phyloP scores from a whole-genome alignment of 306 rosid species.

The Inga oerstediana region DNA sequence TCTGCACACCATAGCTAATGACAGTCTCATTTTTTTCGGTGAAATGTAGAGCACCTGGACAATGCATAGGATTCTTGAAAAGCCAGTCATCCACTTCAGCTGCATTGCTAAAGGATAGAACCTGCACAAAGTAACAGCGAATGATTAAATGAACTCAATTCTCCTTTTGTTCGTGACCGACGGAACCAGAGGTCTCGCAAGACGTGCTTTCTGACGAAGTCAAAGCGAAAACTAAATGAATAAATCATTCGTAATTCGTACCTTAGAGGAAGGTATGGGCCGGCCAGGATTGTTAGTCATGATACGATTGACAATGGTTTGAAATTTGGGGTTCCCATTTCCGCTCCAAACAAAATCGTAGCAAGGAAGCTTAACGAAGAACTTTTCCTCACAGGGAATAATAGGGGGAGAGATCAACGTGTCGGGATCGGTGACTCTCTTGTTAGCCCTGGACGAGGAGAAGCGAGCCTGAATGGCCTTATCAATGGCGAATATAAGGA shows the following conservation, averaged over 20 bases:
- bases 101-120: constrained; percentile 49
- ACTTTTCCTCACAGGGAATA: constrained; percentile 73
- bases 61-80: constrained; percentile 57
- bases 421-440: constrained; percentile 47
- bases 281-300: constrained; percentile 77
- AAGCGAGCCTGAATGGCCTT: constrained; percentile 50
- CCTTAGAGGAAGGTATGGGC: constrained; percentile 55
- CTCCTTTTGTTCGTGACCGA: background rate
- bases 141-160: background rate
- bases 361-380: constrained; percentile 59
- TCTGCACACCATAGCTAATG: constrained; percentile 83
- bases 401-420: constrained; percentile 41
- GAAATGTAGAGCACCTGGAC: constrained; percentile 86
- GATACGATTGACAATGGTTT: constrained; percentile 57
- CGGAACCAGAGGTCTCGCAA: background rate
- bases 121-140: constrained; percentile 46
- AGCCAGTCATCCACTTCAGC: constrained; percentile 71
- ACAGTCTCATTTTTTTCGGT: constrained; percentile 50
- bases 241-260: background rate
- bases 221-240: background rate
- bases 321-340: constrained; percentile 38
- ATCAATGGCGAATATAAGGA: constrained; percentile 69
- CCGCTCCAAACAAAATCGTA: constrained; percentile 87
- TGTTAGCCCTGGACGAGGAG: constrained; percentile 27
- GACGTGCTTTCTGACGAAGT: background rate